Percentiles rank a stretch among this genome's conserved stretches.
These are phyloP conservation scores for Leucogyrophana mollusca DNA, from an alignment of 768 basidiomycete genomes.

Conservation along the genomic window DNA sequence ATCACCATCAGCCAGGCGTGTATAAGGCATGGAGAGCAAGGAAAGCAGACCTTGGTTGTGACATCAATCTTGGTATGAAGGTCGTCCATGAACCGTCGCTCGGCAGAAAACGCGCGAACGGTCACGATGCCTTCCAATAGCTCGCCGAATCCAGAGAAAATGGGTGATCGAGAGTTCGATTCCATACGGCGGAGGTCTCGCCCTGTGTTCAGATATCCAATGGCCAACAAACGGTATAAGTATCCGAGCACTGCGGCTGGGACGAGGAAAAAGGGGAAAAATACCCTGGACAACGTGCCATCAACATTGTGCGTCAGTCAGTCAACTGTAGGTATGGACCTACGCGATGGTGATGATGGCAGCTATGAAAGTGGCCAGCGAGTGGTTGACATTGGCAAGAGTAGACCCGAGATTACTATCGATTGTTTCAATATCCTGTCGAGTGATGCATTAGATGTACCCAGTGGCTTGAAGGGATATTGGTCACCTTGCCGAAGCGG, in stretches of 20 bases:
- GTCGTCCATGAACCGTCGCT: conserved; percentile 71
- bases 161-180: conserved; percentile 81
- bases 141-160: conserved; percentile 81
- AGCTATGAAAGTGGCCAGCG: conserved; percentile 73
- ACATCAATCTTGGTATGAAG: conserved; percentile 72
- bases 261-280: conserved; percentile 83
- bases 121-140: conserved; percentile 89
- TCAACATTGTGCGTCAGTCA: conserved; percentile 2
- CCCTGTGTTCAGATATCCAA: conserved; percentile 77
- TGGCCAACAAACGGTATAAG: conserved; percentile 66
- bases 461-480: not conserved
- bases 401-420: conserved; percentile 70
- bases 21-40: not conserved
- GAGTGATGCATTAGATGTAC: not conserved
- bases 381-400: conserved; percentile 74
- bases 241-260: conserved; percentile 74
- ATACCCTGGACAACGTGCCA: conserved; percentile 38
- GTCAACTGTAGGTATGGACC: conserved; percentile 19
- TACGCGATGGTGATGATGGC: conserved; percentile 72
- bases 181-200: conserved; percentile 89
- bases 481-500: conserved; percentile 66
- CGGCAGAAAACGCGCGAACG: conserved; percentile 86
- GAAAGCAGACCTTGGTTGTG: conserved; percentile 62
- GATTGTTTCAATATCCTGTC: conserved; percentile 80
- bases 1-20: not conserved